Conservation (phyloP, 179 eudicot genomes). For the Amaranthus tricolor region DNA sequence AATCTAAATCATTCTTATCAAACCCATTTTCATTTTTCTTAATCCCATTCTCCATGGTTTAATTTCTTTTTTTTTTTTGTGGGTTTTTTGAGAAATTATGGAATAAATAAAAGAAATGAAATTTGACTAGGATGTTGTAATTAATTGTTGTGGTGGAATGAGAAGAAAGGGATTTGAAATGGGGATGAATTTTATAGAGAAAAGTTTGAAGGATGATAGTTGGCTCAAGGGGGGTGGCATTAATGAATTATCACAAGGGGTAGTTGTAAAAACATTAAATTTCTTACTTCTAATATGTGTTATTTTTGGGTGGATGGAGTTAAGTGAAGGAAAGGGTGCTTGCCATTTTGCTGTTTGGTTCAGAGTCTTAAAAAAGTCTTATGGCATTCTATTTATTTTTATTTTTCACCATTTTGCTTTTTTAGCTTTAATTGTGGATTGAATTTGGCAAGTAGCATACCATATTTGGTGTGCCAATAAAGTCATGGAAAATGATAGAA, state of each 20-base stretch:
- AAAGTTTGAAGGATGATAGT: constrained; percentile 13
- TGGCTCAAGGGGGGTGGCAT: constrained; percentile 33
- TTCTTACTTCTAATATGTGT: background rate
- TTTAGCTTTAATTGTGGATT: no score
- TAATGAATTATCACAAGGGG: constrained; percentile 30
- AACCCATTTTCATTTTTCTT: constrained; percentile 30
- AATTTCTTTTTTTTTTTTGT: constrained; percentile 1
- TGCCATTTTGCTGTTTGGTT: constrained; percentile 21
- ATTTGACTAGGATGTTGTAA: background rate
- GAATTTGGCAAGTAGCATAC: no score
- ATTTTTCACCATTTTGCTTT: background rate
- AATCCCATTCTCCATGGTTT: constrained; percentile 14
- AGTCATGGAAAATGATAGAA: no score
- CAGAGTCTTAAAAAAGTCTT: background rate
- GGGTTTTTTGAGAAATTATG: background rate
- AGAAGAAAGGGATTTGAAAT: background rate
- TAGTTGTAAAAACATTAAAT: constrained; percentile 34
- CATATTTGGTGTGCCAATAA: no score
- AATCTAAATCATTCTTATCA: constrained; percentile 13
- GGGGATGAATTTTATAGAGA: constrained; percentile 31
- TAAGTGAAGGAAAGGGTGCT: constrained; percentile 10
- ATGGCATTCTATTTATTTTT: no score
- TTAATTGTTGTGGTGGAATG: background rate
- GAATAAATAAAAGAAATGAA: background rate
- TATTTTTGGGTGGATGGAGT: constrained; percentile 29